Base-by-base conservation (phyloP, 345 rosid species). In the Combretum micranthum region DNA sequence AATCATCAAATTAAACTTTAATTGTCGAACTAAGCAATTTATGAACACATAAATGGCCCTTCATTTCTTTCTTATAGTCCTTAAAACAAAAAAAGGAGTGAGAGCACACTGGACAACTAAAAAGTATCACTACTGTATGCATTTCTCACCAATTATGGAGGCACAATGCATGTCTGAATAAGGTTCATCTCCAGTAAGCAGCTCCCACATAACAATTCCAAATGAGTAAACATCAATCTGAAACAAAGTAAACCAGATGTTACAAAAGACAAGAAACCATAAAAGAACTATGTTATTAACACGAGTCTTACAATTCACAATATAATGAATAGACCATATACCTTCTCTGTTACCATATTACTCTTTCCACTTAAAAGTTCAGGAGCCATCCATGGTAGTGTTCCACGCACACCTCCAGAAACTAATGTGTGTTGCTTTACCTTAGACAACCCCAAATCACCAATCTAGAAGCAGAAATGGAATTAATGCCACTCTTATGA, bases 341-440 rank as follows among this genome's bases (percentile, higher is more conserved):
- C 99, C 99, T 93, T 89, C 64, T 93, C 99, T 23, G 99, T 74
- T 45, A 93, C 97, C 99, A 93, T 93, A 64, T 85, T 82, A 65
- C 86, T 87, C 85, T 93, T 93, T 50, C 97, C 97, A 64, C 99
- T 93, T 63, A 93, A 73, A 56, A 93, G 97, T 81, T 93, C 99
- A 53, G 99, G 99, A 55, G 99, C 99, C 97, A 93, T 93, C 99
- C 99, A 93, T 32, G 99, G 99, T 59, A 93, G 72, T 56, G 99
- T 93, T 59, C 99, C 99, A 42, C 99, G 97, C 60, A 93, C 96
- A 72, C 99, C 99, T 57, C 99, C 99, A 0, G 99, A 93, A 37
- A 93, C 99, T 63, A 93, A 62, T 0, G 99, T 93, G 62, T 89
- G 86, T 63, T 89, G 99, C 70, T 83, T 93, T 71, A 93, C 95